These are phyloP conservation scores for Neopestalotiopsis sp. DNA, from an alignment of 2,329 filamentous ascomycete genomes.

Conservation along the genomic window DNA sequence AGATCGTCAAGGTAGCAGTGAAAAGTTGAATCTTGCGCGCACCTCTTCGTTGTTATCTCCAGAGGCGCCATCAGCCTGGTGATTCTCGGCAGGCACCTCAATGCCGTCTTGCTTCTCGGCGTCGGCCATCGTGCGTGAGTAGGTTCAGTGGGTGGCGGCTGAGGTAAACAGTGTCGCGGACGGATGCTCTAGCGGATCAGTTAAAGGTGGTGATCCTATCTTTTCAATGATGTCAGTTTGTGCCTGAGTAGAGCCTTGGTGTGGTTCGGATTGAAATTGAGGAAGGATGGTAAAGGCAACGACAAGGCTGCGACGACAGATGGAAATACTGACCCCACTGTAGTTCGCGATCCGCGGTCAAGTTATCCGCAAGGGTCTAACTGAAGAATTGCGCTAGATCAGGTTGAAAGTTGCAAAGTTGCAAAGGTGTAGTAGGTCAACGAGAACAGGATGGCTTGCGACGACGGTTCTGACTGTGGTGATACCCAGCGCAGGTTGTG, in stretches of 20 bases:
- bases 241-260: neutral
- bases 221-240: neutral
- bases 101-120: conserved; percentile 33
- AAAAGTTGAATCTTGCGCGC: conserved; percentile 27
- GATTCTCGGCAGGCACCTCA: conserved; percentile 36
- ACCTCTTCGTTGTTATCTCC: conserved; percentile 56
- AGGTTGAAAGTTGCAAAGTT: neutral
- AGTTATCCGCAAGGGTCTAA: neutral
- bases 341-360: neutral
- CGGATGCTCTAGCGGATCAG: neutral
- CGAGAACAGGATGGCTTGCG: neutral
- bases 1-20: conserved; percentile 24
- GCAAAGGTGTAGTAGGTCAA: neutral
- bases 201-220: neutral
- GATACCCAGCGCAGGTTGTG: neutral
- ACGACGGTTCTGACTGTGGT: neutral
- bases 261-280: neutral
- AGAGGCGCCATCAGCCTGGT: conserved; percentile 35
- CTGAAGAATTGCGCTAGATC: neutral
- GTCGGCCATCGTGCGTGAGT: conserved; percentile 32
- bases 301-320: neutral
- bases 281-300: neutral
- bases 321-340: conserved; percentile 2
- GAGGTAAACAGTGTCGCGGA: neutral
- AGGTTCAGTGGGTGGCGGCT: neutral